Conservation (phyloP, 129 eudicot genomes). For the Scalesia atractyloides region DNA sequence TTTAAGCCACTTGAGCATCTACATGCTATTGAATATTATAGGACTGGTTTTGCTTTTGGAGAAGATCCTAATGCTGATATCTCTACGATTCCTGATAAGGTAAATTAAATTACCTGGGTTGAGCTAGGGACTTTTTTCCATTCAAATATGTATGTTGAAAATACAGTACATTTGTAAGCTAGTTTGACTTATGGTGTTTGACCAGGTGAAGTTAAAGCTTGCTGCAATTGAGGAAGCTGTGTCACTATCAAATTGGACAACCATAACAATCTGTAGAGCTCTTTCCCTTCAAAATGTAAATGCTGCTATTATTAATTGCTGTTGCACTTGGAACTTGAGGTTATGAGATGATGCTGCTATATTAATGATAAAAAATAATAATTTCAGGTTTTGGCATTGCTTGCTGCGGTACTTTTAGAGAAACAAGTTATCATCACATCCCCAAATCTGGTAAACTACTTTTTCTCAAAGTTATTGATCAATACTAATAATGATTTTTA, state of each 20-base stretch:
- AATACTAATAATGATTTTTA: constrained; percentile 2
- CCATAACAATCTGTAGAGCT: constrained; percentile 77
- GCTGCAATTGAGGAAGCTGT: constrained; percentile 92
- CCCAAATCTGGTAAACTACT: constrained; percentile 75
- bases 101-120: constrained; percentile 20
- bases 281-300: constrained; percentile 92
- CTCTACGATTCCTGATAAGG: constrained; percentile 55
- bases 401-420: constrained; percentile 80
- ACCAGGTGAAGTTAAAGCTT: constrained; percentile 65
- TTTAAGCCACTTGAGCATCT: constrained; percentile 97
- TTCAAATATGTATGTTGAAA: too few relatives aligned
- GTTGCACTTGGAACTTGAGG: constrained; percentile 5
- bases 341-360: not conserved
- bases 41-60: constrained; percentile 68
- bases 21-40: constrained; percentile 59
- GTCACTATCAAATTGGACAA: constrained; percentile 84
- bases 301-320: constrained; percentile 22
- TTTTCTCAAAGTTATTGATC: constrained; percentile 22
- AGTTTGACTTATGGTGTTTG: constrained; percentile 16
- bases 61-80: constrained; percentile 31
- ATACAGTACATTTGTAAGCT: not conserved
- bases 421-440: constrained; percentile 84
- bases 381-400: constrained; percentile 69
- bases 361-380: constrained; percentile 5
- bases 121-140: not conserved